Evolutionary conservation across 2,329 filamentous ascomycete genomes (phyloP), one percentile per base, ranked within the genome.

Genomic region (Aspergillus aculeatinus): DNA sequence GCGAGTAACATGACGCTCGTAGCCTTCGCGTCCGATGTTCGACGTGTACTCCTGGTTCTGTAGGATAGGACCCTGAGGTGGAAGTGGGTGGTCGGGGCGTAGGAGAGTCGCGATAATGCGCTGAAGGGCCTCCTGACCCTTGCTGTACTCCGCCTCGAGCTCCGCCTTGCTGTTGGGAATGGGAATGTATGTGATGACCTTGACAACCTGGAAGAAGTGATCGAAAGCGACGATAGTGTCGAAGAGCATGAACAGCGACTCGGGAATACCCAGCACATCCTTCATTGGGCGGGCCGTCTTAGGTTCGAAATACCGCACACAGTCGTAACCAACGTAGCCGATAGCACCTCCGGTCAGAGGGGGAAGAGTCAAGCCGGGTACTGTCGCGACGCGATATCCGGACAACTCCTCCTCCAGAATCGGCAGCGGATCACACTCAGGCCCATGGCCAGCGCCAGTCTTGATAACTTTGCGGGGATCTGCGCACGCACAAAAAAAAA

Each of bases 281-380:
- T 95, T 89, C 82, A 97, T 87, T 2, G 91, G 87, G 53, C 92
- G 86, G 27, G 88, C 88, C n/a, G 95, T 98, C 83, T 93, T 96
- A 63, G 95, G 95, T 82, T 99, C 95, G 68, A 99, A 99, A 79
- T 98, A 98, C 72, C 89, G 88, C 70, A 99, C 91, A 76, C 95
- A 99, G 75, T 99, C 95, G 73, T 99, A 99, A 56, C 93, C 93
- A 5, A 98, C 92, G 75, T 98, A 99, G 61, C 95, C 95, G 70
- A 99, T 92, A 12, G 93, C 95, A 53, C 95, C 95, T 47, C 93
- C 95, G 0, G 91, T 91, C 79, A 99, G 81, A 27, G 91, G 90
- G 55, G 95, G 95, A 42, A 99, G 83, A 69, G 85, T 85, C 70
- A 98, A 80, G 1, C 88, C 91, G 0, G 95, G 93, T 3, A 99